Conservation (phyloP, 306 rosid species). For the Cucurbita argyrosperma region DNA sequence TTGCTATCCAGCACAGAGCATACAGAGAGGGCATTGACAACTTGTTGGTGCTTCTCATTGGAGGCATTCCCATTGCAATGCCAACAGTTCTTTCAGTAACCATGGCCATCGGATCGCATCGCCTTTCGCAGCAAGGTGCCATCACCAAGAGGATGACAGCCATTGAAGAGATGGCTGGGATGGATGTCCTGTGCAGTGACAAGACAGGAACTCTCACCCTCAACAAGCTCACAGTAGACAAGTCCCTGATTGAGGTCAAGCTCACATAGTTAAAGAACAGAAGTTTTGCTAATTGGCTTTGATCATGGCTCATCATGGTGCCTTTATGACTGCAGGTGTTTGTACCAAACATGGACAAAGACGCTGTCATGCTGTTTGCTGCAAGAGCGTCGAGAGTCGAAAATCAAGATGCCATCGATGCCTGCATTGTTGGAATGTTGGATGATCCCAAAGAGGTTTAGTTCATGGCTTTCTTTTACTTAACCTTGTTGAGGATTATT, state of each 20-base stretch:
- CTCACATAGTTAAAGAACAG: no score
- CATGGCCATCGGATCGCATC: constrained; percentile 93
- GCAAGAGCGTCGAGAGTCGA: constrained; percentile 79
- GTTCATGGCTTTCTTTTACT: no score
- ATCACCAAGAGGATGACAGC: constrained; percentile 98
- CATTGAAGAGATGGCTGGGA: constrained; percentile 93
- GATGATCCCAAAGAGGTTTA: constrained; percentile 82
- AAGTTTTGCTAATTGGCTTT: not conserved
- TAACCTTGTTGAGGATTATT: no score
- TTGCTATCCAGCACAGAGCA: constrained; percentile 49
- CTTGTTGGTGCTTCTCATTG: constrained; percentile 76
- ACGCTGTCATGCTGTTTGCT: constrained; percentile 38
- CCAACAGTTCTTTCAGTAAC: constrained; percentile 90
- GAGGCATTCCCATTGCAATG: constrained; percentile 97
- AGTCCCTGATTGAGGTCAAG: constrained; percentile 54
- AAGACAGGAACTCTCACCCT: constrained; percentile 95
- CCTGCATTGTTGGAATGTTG: constrained; percentile 73
- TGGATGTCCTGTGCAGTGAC: constrained; percentile 94
- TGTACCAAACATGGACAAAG: constrained; percentile 25
- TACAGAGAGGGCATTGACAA: constrained; percentile 91
- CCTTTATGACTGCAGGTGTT: constrained; percentile 36
- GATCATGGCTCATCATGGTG: constrained; percentile 4
- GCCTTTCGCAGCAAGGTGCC: constrained; percentile 79
- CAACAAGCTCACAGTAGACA: constrained; percentile 82
- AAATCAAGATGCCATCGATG: constrained; percentile 88